Evolutionary conservation across 129 eudicot species (phyloP).

Genomic region (sunflower (Helianthus annuus)): HanXRQr2.0-SUNRISE NC_035446.2:167853031-167853530

Average conservation of each 20-base stretch:
- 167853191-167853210: neutral
- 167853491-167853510: no score
- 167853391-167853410: no score
- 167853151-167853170: neutral
- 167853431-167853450: no score
- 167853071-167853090: slow-evolving; percentile 41
- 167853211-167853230: neutral
- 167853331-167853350: no score
- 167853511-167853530: no score
- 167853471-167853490: no score
- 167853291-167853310: no score
- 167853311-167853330: no score
- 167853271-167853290: neutral
- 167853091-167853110: slow-evolving; percentile 4
- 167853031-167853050: slow-evolving; percentile 33
- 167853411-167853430: no score
- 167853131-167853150: neutral
- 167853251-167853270: neutral
- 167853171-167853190: neutral
- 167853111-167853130: neutral
- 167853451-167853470: no score
- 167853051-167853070: slow-evolving; percentile 45
- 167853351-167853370: no score
- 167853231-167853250: neutral
- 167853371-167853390: no score